Evolutionary conservation across 331 rosid genomes (phyloP), one percentile per base, ranked within the genome.

Genomic region (Pyracantha coccinea): DNA sequence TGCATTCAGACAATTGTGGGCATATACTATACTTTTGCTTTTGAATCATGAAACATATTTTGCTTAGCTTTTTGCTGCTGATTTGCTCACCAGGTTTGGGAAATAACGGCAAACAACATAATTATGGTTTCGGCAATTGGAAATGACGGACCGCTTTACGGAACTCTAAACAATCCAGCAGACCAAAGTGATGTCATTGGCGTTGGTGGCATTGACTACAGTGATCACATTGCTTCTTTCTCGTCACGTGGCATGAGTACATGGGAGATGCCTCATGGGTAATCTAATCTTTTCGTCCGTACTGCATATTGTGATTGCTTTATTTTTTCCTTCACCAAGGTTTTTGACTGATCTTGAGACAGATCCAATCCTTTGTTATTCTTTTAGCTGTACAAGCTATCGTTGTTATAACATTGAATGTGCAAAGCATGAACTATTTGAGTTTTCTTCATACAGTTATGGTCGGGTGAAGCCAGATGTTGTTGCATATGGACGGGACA

Each of bases 241-340:
- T 95, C 99, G 68, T 95, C 99, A 15, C 92, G 97, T 73, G 99
- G 97, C 72, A 95, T 95, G 99, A 95, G 97, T 83, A 95, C 97
- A n/a, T 95, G 99, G 99, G 99, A 95, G 86, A 87, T 95, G 76
- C 99, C 99, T 59, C 97, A 95, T 65, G 99, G 99, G 97, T 92
- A 90, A 53, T 47, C 12, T 74, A 77, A 59, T 68, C 23, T 9
- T 53, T 81, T 68, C 44, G 41, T 74, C 59, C 19, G 0, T 69
- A 32, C 52, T 45, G 17, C 38, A 38, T 44, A 27, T 47, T 67
- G 15, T 8, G 5, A 32, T 19, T 35, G 45, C n/a, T 66, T 45
- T 57, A 3, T 27, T 41, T 45, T 38, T 38, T 33, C 59, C 68
- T 14, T 58, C 17, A 6, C 9, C 1, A 21, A 21, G 69, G 13